Evolutionary conservation across 306 rosid genomes (phyloP).

Genomic region (Carpinus viminea): DNA sequence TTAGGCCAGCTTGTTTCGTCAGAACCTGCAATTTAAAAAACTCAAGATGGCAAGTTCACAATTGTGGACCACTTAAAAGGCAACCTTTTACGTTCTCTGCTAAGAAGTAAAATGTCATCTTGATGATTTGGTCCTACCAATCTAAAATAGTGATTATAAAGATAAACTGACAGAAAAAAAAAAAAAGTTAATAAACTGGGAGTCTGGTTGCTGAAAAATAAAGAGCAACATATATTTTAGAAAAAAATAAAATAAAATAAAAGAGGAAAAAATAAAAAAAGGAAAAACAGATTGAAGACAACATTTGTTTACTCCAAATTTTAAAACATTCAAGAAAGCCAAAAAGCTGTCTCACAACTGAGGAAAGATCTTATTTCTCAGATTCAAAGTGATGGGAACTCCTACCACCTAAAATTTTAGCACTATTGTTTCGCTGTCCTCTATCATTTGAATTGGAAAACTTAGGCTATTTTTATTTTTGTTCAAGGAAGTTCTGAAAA

Average conservation of each 20-base stretch:
- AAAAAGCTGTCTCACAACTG: not conserved
- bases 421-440: not conserved
- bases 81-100: not conserved
- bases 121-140: not conserved
- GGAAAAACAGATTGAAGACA: no score
- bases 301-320: not conserved
- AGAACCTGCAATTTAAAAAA: conserved; percentile 66
- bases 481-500: not conserved
- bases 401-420: not conserved
- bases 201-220: not conserved
- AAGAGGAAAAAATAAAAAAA: no score
- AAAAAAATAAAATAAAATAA: no score
- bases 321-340: not conserved
- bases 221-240: not conserved
- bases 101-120: not conserved
- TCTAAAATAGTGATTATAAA: not conserved
- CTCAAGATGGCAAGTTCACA: conserved; percentile 24
- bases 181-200: not conserved
- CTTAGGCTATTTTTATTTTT: not conserved
- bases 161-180: not conserved
- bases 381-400: not conserved
- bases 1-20: conserved; percentile 80
- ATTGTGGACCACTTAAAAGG: conserved; percentile 15
- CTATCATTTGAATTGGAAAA: no score
- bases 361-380: not conserved